Percentiles rank a stretch among this genome's conserved stretches.
phyloP scores from a whole-genome alignment of 2,329 filamentous ascomycete genomes.

The Bipolaris oryzae region DNA sequence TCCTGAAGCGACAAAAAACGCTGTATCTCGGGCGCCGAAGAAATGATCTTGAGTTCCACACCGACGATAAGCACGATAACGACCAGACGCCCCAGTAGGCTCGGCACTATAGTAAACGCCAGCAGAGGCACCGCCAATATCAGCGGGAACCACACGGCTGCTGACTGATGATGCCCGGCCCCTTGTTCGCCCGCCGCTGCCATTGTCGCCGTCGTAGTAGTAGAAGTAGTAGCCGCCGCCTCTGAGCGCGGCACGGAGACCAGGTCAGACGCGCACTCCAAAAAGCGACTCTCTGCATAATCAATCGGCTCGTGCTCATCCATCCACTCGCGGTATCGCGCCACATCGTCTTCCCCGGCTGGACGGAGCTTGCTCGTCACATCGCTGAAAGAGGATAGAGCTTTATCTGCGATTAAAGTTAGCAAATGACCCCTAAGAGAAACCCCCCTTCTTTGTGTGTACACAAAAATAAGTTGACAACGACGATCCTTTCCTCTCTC shows the following conservation, averaged over 20 bases:
- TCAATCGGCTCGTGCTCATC: constrained; percentile 61
- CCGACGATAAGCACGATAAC: constrained; percentile 48
- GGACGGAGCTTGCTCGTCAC: constrained; percentile 58
- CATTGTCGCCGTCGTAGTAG: too few species aligned
- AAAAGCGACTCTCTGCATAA: constrained; percentile 65
- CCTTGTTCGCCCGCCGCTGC: neutral
- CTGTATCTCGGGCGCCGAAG: constrained; percentile 42
- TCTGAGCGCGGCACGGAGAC: constrained; percentile 48
- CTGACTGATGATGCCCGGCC: constrained; percentile 26
- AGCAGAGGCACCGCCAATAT: constrained; percentile 50
- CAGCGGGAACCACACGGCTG: constrained; percentile 45
- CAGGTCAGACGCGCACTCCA: constrained; percentile 62
- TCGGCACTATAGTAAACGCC: constrained; percentile 52
- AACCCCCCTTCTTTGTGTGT: neutral
- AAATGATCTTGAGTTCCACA: constrained; percentile 43
- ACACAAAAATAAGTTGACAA: too few species aligned
- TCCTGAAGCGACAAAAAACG: constrained; percentile 46
- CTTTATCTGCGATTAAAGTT: constrained; percentile 48
- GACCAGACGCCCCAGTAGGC: constrained; percentile 49
- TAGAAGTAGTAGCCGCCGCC: too few species aligned
- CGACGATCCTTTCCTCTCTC: neutral
- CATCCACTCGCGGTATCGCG: constrained; percentile 63
- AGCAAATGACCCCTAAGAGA: constrained; percentile 10
- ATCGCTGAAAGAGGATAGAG: constrained; percentile 64
- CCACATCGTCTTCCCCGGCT: constrained; percentile 60